Conservation (phyloP, 2,329 filamentous ascomycete species). For the Epichloe bromicola region DNA sequence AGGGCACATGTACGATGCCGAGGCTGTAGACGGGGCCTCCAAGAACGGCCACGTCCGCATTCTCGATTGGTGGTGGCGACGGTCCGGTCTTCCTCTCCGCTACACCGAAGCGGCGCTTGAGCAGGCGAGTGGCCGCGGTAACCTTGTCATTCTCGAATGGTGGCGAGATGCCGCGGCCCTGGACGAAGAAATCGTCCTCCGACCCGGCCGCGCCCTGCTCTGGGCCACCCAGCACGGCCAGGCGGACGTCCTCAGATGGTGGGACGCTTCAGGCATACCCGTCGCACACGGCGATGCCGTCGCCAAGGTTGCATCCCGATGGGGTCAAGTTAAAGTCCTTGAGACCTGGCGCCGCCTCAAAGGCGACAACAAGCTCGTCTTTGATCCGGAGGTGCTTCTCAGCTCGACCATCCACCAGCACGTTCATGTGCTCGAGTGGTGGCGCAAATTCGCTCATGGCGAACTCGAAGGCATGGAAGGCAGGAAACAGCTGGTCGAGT, state of each 20-base stretch:
- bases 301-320: constrained; percentile 69
- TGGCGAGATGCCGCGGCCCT: constrained; percentile 63
- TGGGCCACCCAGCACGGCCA: constrained; percentile 75
- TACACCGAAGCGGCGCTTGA: constrained; percentile 84
- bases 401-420: constrained; percentile 81
- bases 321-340: constrained; percentile 73
- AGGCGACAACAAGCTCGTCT: constrained; percentile 53
- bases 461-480: constrained; percentile 41
- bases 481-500: constrained; percentile 60
- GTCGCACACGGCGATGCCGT: constrained; percentile 71
- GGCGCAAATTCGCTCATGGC: constrained; percentile 56
- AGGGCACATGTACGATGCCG: constrained; percentile 66
- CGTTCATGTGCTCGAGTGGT: constrained; percentile 80
- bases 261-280: constrained; percentile 69
- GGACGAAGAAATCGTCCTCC: constrained; percentile 48
- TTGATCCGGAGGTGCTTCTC: constrained; percentile 72
- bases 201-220: constrained; percentile 73
- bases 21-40: constrained; percentile 79
- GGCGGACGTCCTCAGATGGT: constrained; percentile 70
- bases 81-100: constrained; percentile 60
- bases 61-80: constrained; percentile 84
- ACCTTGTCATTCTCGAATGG: constrained; percentile 82
- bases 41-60: constrained; percentile 74
- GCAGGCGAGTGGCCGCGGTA: constrained; percentile 72
- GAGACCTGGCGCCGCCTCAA: constrained; percentile 67